A percentile compares a stretch with the other conserved stretches of the same genome.
Evolutionary conservation across 139 green algal genomes (phyloP).

Genomic region (Tetratostichococcus sp.): DNA sequence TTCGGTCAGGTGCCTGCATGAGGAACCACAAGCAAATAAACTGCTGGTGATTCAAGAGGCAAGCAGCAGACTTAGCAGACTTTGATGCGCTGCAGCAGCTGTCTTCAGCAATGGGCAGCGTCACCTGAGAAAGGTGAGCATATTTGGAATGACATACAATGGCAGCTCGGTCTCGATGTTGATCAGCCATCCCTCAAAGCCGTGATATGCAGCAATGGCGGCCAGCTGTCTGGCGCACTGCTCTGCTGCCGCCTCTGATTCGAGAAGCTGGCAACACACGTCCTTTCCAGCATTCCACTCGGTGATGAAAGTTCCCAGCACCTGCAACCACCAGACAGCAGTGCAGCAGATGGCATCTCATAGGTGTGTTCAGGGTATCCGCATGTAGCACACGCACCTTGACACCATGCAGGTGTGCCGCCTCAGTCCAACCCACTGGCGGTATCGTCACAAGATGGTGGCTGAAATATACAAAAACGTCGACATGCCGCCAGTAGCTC

Average conservation of each 20-base stretch:
- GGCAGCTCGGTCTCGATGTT: slow-evolving; percentile 82
- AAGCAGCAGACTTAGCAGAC: too few species aligned
- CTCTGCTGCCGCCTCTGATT: slow-evolving; percentile 10
- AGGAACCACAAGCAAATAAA: background rate
- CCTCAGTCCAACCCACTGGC: slow-evolving; percentile 63
- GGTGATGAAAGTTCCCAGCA: slow-evolving; percentile 77
- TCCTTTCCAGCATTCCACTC: slow-evolving; percentile 58
- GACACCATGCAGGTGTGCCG: slow-evolving; percentile 66
- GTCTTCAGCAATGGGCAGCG: background rate
- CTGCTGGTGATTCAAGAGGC: too few species aligned
- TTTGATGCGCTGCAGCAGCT: background rate
- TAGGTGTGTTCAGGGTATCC: too few species aligned
- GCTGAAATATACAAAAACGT: slow-evolving; percentile 82
- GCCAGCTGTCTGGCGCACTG: slow-evolving; percentile 49
- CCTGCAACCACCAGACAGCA: too few species aligned
- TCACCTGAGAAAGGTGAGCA: slow-evolving; percentile 65
- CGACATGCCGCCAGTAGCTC: slow-evolving; percentile 59
- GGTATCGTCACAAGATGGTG: slow-evolving; percentile 73
- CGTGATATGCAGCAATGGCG: slow-evolving; percentile 45
- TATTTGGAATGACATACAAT: slow-evolving; percentile 25
- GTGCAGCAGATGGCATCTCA: background rate
- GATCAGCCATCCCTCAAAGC: slow-evolving; percentile 87
- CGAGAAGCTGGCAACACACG: slow-evolving; percentile 53
- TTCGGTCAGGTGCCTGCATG: slow-evolving; percentile 5
- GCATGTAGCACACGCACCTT: slow-evolving; percentile 36